Conservation (phyloP, 495 filamentous ascomycete genomes). For the Elasticomyces elasticus region DNA sequence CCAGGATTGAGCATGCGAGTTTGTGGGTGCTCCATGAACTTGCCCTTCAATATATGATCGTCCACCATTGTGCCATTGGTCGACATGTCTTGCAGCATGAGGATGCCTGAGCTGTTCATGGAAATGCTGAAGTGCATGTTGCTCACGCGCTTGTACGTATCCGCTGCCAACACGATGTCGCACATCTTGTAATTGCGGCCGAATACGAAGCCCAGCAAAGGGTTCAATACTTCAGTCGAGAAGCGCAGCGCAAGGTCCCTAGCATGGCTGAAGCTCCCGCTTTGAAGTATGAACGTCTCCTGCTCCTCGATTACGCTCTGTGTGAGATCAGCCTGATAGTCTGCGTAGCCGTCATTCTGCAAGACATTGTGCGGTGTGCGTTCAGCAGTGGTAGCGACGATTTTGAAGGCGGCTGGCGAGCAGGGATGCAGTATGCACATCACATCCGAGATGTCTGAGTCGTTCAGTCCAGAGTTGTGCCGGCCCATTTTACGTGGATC, state of each 20-base stretch:
- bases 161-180: slow-evolving; percentile 54
- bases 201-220: slow-evolving; percentile 65
- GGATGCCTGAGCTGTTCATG: slow-evolving; percentile 60
- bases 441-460: slow-evolving; percentile 75
- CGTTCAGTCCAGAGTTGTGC: slow-evolving; percentile 65
- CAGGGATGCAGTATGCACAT: slow-evolving; percentile 79
- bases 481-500: slow-evolving; percentile 70
- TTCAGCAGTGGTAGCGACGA: slow-evolving; percentile 49
- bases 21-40: slow-evolving; percentile 25
- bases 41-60: slow-evolving; percentile 45
- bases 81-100: slow-evolving; percentile 87
- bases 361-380: slow-evolving; percentile 50
- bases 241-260: slow-evolving; percentile 69
- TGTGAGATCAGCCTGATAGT: slow-evolving; percentile 31
- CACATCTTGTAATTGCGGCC: slow-evolving; percentile 62
- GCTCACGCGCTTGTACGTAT: slow-evolving; percentile 57
- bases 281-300: slow-evolving; percentile 40
- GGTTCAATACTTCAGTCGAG: slow-evolving; percentile 57
- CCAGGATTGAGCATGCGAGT: slow-evolving; percentile 61
- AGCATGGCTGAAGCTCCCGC: slow-evolving; percentile 13
- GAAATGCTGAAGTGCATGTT: slow-evolving; percentile 90
- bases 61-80: slow-evolving; percentile 91
- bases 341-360: slow-evolving; percentile 28
- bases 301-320: slow-evolving; percentile 35
- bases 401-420: slow-evolving; percentile 57